These are phyloP conservation scores for Suillus discolor DNA, from an alignment of 768 basidiomycete genomes.

Conservation along the genomic window DNA sequence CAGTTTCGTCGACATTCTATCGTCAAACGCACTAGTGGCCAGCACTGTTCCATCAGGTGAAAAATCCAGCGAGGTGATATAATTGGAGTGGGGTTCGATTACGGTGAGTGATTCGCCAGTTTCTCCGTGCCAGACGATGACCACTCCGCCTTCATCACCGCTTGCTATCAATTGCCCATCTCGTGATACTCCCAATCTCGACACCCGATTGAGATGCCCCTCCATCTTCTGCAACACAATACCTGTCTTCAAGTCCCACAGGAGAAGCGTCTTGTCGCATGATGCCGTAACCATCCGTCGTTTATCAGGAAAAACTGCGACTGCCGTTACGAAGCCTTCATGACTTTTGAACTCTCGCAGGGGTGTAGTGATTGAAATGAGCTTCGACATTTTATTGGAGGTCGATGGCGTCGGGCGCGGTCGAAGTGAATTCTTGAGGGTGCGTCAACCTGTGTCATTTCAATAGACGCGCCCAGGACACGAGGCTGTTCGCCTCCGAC, in stretches of 20 bases:
- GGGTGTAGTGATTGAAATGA: background rate
- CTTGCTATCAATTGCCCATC: background rate
- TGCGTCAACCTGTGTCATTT: background rate
- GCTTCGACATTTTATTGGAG: background rate
- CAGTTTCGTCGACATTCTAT: background rate
- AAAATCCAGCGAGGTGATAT: background rate
- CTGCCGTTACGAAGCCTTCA: background rate
- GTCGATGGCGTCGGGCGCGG: background rate
- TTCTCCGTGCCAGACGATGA: background rate
- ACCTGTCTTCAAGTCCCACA: background rate
- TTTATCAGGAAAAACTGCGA: background rate
- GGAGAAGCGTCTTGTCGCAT: background rate
- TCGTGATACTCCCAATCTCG: background rate
- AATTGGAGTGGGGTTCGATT: background rate
- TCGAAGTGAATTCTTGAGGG: background rate
- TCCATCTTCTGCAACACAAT: constrained; percentile 1
- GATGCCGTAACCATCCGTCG: background rate
- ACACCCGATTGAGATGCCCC: background rate
- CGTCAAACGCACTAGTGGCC: background rate
- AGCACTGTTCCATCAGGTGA: background rate
- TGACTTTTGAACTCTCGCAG: background rate
- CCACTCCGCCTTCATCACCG: background rate
- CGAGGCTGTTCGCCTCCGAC: background rate
- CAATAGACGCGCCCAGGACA: background rate
- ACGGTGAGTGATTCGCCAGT: background rate